Conservation (phyloP, 768 basidiomycete genomes). For the Cystobasidium ongulense region DNA sequence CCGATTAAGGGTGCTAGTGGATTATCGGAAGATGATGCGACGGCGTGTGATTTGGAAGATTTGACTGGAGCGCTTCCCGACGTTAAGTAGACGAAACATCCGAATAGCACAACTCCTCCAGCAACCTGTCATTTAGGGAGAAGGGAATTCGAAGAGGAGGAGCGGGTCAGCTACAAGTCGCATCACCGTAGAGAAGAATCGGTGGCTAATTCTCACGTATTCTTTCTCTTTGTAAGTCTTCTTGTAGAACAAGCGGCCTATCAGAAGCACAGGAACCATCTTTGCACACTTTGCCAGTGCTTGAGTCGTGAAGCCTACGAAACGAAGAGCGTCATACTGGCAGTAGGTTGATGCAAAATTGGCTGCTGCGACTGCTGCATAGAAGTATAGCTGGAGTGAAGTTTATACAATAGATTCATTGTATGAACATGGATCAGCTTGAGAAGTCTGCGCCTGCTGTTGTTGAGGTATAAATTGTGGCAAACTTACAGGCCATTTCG, state of each 20-base stretch:
- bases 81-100: slow-evolving; percentile 40
- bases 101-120: slow-evolving; percentile 35
- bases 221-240: slow-evolving; percentile 36
- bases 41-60: slow-evolving; percentile 8
- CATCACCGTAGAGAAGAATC: background rate
- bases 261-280: slow-evolving; percentile 42
- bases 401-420: background rate
- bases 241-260: slow-evolving; percentile 36
- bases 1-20: slow-evolving; percentile 30
- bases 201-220: slow-evolving; percentile 22
- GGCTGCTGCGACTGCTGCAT: slow-evolving; percentile 35
- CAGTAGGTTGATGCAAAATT: slow-evolving; percentile 40
- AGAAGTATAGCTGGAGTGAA: slow-evolving; percentile 18
- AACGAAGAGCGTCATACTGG: slow-evolving; percentile 40
- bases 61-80: slow-evolving; percentile 25
- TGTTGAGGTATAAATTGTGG: background rate
- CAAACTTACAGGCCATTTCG: background rate
- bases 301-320: slow-evolving; percentile 37
- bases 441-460: too few relatives aligned
- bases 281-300: slow-evolving; percentile 40
- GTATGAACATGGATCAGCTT: too few relatives aligned
- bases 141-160: background rate
- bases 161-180: background rate
- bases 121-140: slow-evolving; percentile 27
- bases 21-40: background rate